These are phyloP conservation scores for Clonostachys rosea DNA, from an alignment of 2,329 filamentous ascomycete species.

Conservation along the genomic window DNA sequence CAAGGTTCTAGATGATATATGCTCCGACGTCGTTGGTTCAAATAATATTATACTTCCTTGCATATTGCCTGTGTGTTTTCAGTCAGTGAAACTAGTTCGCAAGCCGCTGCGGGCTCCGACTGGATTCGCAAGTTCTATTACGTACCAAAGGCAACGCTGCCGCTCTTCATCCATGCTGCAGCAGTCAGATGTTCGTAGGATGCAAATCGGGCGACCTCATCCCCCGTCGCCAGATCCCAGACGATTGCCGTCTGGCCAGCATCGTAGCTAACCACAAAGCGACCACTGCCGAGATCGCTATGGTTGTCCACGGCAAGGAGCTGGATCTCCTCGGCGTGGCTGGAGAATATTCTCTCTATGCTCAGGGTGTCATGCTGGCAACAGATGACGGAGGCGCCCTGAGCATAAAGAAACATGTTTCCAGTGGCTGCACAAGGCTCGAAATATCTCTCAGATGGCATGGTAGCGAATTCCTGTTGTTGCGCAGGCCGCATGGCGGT, in stretches of 20 bases:
- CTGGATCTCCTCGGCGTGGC: slow-evolving; percentile 77
- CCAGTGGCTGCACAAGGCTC: slow-evolving; percentile 89
- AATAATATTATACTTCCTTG: slow-evolving; percentile 94
- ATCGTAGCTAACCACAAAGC: slow-evolving; percentile 91
- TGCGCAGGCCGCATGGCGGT: background rate
- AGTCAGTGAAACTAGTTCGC: slow-evolving; percentile 9
- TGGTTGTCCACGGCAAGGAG: slow-evolving; percentile 87
- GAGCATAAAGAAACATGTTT: slow-evolving; percentile 83
- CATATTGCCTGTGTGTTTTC: slow-evolving; percentile 63
- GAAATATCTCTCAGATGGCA: slow-evolving; percentile 57
- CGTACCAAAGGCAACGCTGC: slow-evolving; percentile 93
- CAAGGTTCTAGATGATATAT: slow-evolving; percentile 85
- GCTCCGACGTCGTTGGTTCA: slow-evolving; percentile 87
- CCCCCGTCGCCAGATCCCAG: slow-evolving; percentile 91
- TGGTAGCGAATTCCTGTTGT: slow-evolving; percentile 31
- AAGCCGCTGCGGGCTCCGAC: background rate
- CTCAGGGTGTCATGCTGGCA: slow-evolving; percentile 90
- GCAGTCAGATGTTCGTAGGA: slow-evolving; percentile 84
- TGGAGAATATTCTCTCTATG: slow-evolving; percentile 80
- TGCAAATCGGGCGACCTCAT: slow-evolving; percentile 86
- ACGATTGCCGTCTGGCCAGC: slow-evolving; percentile 87
- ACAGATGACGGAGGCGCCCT: slow-evolving; percentile 78
- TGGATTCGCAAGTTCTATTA: slow-evolving; percentile 1
- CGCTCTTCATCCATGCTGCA: slow-evolving; percentile 94
- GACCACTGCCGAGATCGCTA: slow-evolving; percentile 79